Percentiles rank a stretch among this genome's conserved stretches.
These are phyloP conservation scores for Neurospora sp. DNA, from an alignment of 495 filamentous ascomycete genomes.

Conservation along the genomic window DNA sequence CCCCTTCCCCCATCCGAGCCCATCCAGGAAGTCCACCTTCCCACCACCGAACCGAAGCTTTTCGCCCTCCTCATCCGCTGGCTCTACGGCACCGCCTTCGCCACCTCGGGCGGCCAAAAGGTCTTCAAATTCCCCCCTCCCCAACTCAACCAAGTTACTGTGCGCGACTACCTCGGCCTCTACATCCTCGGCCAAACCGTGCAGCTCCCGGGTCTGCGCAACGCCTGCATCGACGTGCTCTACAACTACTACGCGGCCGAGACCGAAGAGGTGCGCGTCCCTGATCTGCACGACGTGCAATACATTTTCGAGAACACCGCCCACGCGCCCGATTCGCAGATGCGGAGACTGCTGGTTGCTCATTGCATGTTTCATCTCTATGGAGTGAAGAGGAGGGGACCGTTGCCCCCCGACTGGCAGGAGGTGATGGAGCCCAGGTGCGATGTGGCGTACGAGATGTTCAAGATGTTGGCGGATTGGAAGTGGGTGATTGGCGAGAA, in stretches of 20 bases:
- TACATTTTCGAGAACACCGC: constrained; percentile 15
- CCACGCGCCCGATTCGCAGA: constrained; percentile 2
- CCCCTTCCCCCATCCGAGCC: no score
- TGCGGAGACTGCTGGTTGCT: constrained; percentile 15
- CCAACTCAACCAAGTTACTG: constrained; percentile 1
- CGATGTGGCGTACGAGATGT: constrained; percentile 7
- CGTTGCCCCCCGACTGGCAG: constrained; percentile 12
- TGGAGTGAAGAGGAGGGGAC: constrained; percentile 1
- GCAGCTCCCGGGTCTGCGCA: constrained; percentile 11
- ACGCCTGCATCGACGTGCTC: constrained; percentile 12
- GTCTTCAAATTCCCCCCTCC: constrained; percentile 13
- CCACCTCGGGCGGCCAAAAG: background rate
- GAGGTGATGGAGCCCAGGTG: background rate
- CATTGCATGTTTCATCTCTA: constrained; percentile 17
- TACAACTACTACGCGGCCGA: constrained; percentile 9
- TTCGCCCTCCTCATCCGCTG: constrained; percentile 18
- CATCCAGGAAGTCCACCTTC: constrained; percentile 8
- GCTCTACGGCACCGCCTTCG: constrained; percentile 19
- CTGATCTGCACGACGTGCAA: constrained; percentile 12
- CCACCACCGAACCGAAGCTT: constrained; percentile 9
- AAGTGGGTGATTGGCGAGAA: constrained; percentile 16
- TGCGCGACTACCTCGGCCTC: constrained; percentile 20
- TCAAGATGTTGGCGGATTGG: constrained; percentile 22
- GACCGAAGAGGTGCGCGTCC: background rate
- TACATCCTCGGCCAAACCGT: constrained; percentile 19